Conservation (phyloP, 768 basidiomycete genomes). For the Favolaschia claudopus region DNA sequence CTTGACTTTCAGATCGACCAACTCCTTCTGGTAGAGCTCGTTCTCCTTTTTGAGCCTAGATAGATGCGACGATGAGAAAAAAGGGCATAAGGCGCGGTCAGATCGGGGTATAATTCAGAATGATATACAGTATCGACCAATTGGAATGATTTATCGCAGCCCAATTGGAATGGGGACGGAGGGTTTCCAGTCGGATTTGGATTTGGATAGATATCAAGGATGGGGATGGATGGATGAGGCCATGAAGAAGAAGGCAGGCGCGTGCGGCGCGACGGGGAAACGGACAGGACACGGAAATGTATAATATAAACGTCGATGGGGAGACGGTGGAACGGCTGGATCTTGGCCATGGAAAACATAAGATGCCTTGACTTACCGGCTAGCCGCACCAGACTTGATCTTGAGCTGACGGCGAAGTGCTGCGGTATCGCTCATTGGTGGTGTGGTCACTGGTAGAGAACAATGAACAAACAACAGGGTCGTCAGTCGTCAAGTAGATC, state of each 20-base stretch:
- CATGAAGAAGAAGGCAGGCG: too few species aligned
- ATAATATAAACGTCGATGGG: background rate
- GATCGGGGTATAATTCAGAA: constrained; percentile 16
- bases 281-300: constrained; percentile 10
- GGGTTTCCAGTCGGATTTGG: too few species aligned
- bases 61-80: constrained; percentile 8
- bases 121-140: too few species aligned
- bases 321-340: too few species aligned
- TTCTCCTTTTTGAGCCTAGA: constrained; percentile 75
- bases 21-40: constrained; percentile 70
- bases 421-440: constrained; percentile 55
- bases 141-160: too few species aligned
- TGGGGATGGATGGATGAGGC: background rate
- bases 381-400: constrained; percentile 75
- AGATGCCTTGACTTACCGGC: constrained; percentile 56
- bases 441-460: constrained; percentile 1
- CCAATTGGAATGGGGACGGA: too few species aligned
- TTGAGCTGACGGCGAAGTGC: constrained; percentile 71
- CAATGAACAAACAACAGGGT: background rate
- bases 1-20: constrained; percentile 60
- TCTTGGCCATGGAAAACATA: too few species aligned
- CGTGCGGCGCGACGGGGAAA: constrained; percentile 1
- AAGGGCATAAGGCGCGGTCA: constrained; percentile 14
- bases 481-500: background rate
- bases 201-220: too few species aligned